Conservation (phyloP, 345 rosid species). For the Laguncularia racemosa region DNA sequence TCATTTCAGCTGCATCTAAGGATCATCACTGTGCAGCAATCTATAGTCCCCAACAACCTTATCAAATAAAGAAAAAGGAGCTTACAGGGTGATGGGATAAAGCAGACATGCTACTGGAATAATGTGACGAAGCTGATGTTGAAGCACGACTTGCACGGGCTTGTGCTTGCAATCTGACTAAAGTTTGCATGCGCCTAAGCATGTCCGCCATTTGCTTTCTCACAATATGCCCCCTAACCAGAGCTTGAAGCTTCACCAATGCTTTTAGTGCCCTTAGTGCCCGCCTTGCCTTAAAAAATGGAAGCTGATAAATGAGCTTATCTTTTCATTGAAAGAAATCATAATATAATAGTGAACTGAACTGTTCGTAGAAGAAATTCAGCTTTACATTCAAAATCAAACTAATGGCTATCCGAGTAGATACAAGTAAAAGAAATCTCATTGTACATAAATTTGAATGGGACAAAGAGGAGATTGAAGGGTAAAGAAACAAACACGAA, state of each 20-base stretch:
- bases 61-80: neutral
- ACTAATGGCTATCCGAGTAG: too few relatives aligned
- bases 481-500: too few relatives aligned
- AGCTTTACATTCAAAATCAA: too few relatives aligned
- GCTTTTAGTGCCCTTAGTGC: slow-evolving; percentile 88
- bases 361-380: too few relatives aligned
- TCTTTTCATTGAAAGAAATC: neutral
- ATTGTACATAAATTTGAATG: too few relatives aligned
- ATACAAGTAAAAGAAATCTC: too few relatives aligned
- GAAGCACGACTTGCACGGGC: slow-evolving; percentile 60
- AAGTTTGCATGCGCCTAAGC: slow-evolving; percentile 82
- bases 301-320: too few relatives aligned
- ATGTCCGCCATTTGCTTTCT: slow-evolving; percentile 78
- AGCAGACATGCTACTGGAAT: slow-evolving; percentile 42
- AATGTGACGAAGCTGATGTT: slow-evolving; percentile 43
- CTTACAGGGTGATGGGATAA: slow-evolving; percentile 41
- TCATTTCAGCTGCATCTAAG: too few relatives aligned
- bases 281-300: slow-evolving; percentile 62
- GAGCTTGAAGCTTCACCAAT: slow-evolving; percentile 90
- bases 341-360: neutral
- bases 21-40: too few relatives aligned
- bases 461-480: too few relatives aligned
- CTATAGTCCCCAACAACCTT: too few relatives aligned
- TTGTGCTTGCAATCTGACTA: slow-evolving; percentile 65
- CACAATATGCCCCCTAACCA: slow-evolving; percentile 87